Evolutionary conservation across 768 basidiomycete species (phyloP).

Genomic region (Chiua virens): DNA sequence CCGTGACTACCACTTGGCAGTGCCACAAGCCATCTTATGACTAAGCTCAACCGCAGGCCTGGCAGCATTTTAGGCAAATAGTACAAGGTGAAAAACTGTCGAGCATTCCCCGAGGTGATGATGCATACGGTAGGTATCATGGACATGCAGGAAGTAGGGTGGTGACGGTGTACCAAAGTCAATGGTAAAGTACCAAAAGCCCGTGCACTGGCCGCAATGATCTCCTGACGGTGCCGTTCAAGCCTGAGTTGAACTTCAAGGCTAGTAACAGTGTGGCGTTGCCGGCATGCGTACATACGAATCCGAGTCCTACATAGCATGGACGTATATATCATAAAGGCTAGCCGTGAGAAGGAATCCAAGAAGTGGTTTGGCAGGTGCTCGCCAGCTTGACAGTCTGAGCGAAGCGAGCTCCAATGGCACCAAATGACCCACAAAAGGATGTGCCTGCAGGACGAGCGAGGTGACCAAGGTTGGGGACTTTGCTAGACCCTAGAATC

Average conservation of each 20-base stretch:
- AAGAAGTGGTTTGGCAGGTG: slow-evolving; percentile 16
- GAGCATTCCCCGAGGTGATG: too few species aligned
- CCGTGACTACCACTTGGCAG: too few species aligned
- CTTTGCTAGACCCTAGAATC: slow-evolving; percentile 20
- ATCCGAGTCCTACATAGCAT: not conserved
- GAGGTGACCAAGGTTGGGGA: slow-evolving; percentile 1
- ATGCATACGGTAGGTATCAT: not conserved
- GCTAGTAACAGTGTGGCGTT: too few species aligned
- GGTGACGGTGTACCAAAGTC: too few species aligned
- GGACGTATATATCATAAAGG: not conserved
- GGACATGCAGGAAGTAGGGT: not conserved
- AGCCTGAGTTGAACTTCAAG: too few species aligned
- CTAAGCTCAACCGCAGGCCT: slow-evolving; percentile 14
- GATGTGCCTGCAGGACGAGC: slow-evolving; percentile 18
- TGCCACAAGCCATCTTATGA: slow-evolving; percentile 7
- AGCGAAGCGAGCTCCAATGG: slow-evolving; percentile 22
- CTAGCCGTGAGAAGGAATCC: slow-evolving; percentile 24
- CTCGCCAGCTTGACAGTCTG: slow-evolving; percentile 18
- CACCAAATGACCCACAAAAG: slow-evolving; percentile 27
- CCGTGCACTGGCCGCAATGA: too few species aligned
- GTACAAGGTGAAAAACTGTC: too few species aligned
- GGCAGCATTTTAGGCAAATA: too few species aligned
- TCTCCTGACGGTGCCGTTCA: too few species aligned
- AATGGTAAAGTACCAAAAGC: too few species aligned
- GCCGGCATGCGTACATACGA: not conserved